phyloP scores from a whole-genome alignment of 208 protist genomes.

The Trypanosoma conorhini region DNA sequence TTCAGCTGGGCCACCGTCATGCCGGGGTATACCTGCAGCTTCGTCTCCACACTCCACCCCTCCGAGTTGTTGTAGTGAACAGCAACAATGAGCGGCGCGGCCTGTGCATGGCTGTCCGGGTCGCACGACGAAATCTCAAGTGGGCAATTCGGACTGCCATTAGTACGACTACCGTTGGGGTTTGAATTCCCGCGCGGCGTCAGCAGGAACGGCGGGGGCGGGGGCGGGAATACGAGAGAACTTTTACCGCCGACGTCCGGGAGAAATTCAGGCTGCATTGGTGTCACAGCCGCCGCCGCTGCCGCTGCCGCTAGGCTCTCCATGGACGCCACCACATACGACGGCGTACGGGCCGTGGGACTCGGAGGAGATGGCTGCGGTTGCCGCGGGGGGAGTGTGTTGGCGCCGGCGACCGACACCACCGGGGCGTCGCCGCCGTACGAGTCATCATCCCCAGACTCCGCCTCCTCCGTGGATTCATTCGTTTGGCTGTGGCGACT shows the following conservation, averaged over 20 bases:
- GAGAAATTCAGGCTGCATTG: background rate
- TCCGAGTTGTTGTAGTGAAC: slow-evolving; percentile 25
- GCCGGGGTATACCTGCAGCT: slow-evolving; percentile 10
- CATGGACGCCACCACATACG: background rate
- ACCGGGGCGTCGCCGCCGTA: background rate
- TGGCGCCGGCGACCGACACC: background rate
- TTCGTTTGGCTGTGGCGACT: slow-evolving; percentile 12
- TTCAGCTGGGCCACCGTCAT: slow-evolving; percentile 30
- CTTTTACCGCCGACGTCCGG: background rate
- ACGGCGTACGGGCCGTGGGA: background rate
- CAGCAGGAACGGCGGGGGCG: background rate
- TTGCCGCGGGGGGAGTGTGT: background rate
- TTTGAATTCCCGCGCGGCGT: background rate
- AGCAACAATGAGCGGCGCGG: slow-evolving; percentile 23
- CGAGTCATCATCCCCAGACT: background rate
- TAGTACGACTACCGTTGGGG: background rate
- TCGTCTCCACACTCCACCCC: slow-evolving; percentile 24
- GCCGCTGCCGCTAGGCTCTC: background rate
- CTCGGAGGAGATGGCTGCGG: background rate
- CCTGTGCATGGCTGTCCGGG: background rate
- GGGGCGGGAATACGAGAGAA: background rate
- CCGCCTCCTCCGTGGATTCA: background rate
- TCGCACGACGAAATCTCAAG: background rate
- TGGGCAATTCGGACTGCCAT: background rate
- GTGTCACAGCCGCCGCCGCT: background rate